phyloP scores from a whole-genome alignment of 2,329 filamentous ascomycete species.

The Rugonectria rugulosa region DNA sequence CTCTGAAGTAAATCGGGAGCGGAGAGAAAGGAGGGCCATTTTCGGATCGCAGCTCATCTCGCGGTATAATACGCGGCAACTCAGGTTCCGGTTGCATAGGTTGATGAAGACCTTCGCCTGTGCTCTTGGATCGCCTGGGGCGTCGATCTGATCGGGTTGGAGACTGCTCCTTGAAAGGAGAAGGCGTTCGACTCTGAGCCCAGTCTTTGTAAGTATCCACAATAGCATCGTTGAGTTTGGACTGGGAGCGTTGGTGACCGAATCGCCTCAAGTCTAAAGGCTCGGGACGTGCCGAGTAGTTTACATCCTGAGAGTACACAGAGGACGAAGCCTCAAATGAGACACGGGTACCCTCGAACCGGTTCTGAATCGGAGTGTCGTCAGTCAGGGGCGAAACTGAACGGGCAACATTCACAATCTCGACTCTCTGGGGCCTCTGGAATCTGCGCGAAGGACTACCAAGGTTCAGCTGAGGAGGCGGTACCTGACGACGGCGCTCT shows the following conservation, averaged over 20 bases:
- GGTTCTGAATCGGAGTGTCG: slow-evolving; percentile 10
- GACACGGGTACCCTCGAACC: slow-evolving; percentile 15
- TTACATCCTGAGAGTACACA: slow-evolving; percentile 34
- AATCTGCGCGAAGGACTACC: slow-evolving; percentile 13
- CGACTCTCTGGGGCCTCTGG: slow-evolving; percentile 16
- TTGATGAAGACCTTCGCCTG: slow-evolving; percentile 33
- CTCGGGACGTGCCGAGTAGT: slow-evolving; percentile 26
- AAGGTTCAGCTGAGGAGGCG: slow-evolving; percentile 40
- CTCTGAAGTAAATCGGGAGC: slow-evolving; percentile 52
- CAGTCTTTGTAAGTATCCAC: slow-evolving; percentile 39
- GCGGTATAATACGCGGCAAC: slow-evolving; percentile 21
- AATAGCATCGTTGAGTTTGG: slow-evolving; percentile 28
- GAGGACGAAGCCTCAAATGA: slow-evolving; percentile 32
- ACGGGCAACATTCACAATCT: slow-evolving; percentile 30
- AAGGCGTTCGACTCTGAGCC: slow-evolving; percentile 32
- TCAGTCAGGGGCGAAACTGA: slow-evolving; percentile 39
- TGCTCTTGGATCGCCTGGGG: slow-evolving; percentile 41
- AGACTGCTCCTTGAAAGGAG: slow-evolving; percentile 27
- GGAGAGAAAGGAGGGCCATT: slow-evolving; percentile 49
- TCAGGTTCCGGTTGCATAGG: slow-evolving; percentile 17
- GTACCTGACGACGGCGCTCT: slow-evolving; percentile 39
- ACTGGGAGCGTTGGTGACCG: slow-evolving; percentile 27
- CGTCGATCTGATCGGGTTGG: slow-evolving; percentile 23
- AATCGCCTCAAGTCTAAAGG: slow-evolving; percentile 29
- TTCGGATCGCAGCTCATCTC: not conserved